A percentile compares a stretch with the other conserved stretches of the same genome.
These are phyloP conservation scores for Sugiyamaella smithiae DNA, from an alignment of 805 yeast genomes.

Conservation along the genomic window DNA sequence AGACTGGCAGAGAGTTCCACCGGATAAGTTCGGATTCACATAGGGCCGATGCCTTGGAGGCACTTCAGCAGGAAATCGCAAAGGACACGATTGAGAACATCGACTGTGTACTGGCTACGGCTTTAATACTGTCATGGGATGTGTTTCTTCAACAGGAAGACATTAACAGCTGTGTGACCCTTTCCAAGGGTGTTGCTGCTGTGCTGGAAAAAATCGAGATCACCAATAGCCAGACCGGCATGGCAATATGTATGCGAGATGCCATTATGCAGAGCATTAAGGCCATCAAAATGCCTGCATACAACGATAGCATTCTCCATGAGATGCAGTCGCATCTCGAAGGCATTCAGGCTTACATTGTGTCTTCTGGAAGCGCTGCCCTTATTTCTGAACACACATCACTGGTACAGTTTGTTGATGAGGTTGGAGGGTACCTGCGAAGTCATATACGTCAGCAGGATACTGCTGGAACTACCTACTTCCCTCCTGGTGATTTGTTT, in stretches of 20 bases:
- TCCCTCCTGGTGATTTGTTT: conserved; percentile 25
- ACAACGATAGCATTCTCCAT: conserved; percentile 29
- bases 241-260: conserved; percentile 28
- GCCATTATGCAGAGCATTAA: conserved; percentile 35
- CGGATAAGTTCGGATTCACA: conserved; percentile 23
- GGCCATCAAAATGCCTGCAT: conserved; percentile 35
- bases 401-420: conserved; percentile 15
- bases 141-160: conserved; percentile 30
- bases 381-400: conserved; percentile 18
- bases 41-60: conserved; percentile 26
- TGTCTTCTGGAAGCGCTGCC: conserved; percentile 8
- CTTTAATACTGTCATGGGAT: conserved; percentile 31
- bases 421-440: conserved; percentile 17
- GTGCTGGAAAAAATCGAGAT: conserved; percentile 25
- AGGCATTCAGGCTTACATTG: conserved; percentile 20
- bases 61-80: conserved; percentile 23
- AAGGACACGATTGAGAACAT: conserved; percentile 18
- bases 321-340: conserved; percentile 32
- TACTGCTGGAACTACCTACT: conserved; percentile 19
- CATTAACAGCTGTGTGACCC: conserved; percentile 24
- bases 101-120: conserved; percentile 26
- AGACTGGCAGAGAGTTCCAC: conserved; percentile 17
- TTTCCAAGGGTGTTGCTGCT: conserved; percentile 30
- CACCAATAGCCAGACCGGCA: conserved; percentile 24
- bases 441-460: conserved; percentile 15